Conservation (phyloP, 2,329 filamentous ascomycete genomes). For the Trichoderma semiorbis region DNA sequence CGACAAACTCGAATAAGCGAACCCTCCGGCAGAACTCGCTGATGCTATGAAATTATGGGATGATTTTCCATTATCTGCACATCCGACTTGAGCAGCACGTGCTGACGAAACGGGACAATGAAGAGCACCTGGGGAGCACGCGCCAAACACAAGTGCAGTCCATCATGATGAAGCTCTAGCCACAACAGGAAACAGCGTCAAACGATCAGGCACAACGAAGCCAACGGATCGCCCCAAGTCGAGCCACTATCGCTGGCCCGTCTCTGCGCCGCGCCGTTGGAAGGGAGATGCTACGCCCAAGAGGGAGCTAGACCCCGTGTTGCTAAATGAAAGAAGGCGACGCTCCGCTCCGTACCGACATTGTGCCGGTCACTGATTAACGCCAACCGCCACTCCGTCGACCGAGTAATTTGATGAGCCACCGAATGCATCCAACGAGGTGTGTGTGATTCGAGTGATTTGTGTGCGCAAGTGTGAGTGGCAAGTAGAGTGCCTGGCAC, state of each 20-base stretch:
- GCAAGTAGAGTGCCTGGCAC: not conserved
- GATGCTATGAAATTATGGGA: slow-evolving; percentile 8
- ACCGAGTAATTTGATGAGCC: not conserved
- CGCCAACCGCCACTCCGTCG: not conserved
- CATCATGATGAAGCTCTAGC: slow-evolving; percentile 3
- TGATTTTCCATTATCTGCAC: not conserved
- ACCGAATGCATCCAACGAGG: not conserved
- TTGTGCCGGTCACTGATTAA: slow-evolving; percentile 7
- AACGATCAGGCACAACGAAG: slow-evolving; percentile 9
- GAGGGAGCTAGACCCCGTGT: slow-evolving; percentile 5
- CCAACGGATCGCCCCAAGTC: slow-evolving; percentile 6
- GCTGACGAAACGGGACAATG: slow-evolving; percentile 4
- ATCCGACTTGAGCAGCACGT: not conserved
- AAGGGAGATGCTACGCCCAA: slow-evolving; percentile 11
- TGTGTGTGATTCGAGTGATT: not conserved
- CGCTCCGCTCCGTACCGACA: slow-evolving; percentile 14
- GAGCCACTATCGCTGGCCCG: slow-evolving; percentile 8
- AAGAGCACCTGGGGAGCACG: slow-evolving; percentile 1
- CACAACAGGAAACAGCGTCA: slow-evolving; percentile 2
- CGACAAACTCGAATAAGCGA: slow-evolving; percentile 5
- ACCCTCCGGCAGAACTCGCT: not conserved
- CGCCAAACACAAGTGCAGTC: not conserved
- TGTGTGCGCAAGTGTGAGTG: not conserved
- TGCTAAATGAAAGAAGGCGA: slow-evolving; percentile 3
- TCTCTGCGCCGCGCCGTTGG: not conserved